Percentiles rank a stretch among this genome's conserved stretches.
Conservation (phyloP, 1,139 yeast genomes). For the Taphrina betulina region DNA sequence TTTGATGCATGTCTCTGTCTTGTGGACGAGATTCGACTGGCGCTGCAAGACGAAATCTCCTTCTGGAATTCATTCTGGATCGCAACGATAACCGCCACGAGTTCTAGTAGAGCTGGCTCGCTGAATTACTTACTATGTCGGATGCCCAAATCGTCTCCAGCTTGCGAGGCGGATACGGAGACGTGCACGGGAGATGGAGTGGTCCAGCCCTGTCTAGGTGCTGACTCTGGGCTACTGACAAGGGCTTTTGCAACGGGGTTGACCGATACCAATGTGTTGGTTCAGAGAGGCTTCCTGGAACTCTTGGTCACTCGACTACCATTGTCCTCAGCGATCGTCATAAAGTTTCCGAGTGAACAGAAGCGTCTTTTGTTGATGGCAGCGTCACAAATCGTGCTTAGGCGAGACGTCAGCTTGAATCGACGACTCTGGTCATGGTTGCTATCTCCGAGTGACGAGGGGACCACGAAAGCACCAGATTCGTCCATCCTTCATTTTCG, state of each 20-base stretch:
- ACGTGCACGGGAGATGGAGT: not conserved
- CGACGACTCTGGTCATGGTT: constrained; percentile 92
- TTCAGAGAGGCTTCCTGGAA: constrained; percentile 88
- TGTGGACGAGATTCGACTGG: constrained; percentile 59
- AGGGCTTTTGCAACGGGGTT: constrained; percentile 73
- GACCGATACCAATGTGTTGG: constrained; percentile 60
- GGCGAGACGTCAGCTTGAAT: constrained; percentile 89
- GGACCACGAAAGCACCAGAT: not conserved
- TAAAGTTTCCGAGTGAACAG: constrained; percentile 51
- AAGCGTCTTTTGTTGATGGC: constrained; percentile 50
- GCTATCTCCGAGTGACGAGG: constrained; percentile 58
- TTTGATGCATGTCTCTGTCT: constrained; percentile 61
- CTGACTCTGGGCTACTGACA: constrained; percentile 66
- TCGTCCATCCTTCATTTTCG: no score
- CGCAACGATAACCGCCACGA: constrained; percentile 67
- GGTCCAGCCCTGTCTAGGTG: constrained; percentile 43
- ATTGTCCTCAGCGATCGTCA: constrained; percentile 60
- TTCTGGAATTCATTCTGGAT: constrained; percentile 86
- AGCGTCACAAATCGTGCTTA: constrained; percentile 64
- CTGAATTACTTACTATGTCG: constrained; percentile 37
- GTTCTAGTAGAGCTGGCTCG: constrained; percentile 46
- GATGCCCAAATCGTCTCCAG: not conserved
- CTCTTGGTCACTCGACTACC: constrained; percentile 67
- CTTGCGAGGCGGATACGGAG: not conserved
- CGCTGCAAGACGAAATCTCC: constrained; percentile 61